Percentiles rank a stretch among this genome's conserved stretches.
These are phyloP conservation scores for Coemansia sp. DNA, from an alignment of 192 early-diverging fungal species.

Conservation along the genomic window DNA sequence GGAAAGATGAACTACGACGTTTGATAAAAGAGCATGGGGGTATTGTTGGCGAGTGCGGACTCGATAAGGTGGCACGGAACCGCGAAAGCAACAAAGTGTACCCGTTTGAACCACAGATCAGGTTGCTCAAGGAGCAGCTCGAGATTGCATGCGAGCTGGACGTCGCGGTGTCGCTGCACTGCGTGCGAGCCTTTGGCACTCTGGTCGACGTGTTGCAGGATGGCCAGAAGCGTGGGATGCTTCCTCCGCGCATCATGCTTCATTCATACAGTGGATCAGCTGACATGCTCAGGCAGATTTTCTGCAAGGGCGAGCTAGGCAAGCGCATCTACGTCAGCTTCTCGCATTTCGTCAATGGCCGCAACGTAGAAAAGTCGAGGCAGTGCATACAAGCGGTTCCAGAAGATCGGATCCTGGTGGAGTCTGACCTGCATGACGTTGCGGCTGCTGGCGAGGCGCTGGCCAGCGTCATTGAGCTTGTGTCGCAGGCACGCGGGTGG, in stretches of 20 bases:
- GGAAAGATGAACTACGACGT: slow-evolving; percentile 25
- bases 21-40: slow-evolving; percentile 23
- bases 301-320: slow-evolving; percentile 30
- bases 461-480: slow-evolving; percentile 18
- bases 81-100: slow-evolving; percentile 19
- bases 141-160: slow-evolving; percentile 63
- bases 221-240: slow-evolving; percentile 15
- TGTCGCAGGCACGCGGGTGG: slow-evolving; percentile 39
- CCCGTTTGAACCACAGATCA: slow-evolving; percentile 37
- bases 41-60: slow-evolving; percentile 48
- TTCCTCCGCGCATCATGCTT: slow-evolving; percentile 73
- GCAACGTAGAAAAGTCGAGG: slow-evolving; percentile 36
- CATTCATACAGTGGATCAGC: slow-evolving; percentile 83
- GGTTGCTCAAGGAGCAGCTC: slow-evolving; percentile 64
- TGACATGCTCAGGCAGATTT: slow-evolving; percentile 59
- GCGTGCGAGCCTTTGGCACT: slow-evolving; percentile 71
- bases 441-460: slow-evolving; percentile 16
- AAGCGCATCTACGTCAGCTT: slow-evolving; percentile 74
- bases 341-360: slow-evolving; percentile 72
- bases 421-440: slow-evolving; percentile 70
- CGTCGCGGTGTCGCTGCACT: slow-evolving; percentile 71
- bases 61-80: slow-evolving; percentile 46
- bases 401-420: slow-evolving; percentile 74
- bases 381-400: slow-evolving; percentile 71
- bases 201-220: slow-evolving; percentile 47